Percentiles rank a stretch among this genome's conserved stretches.
Conservation (phyloP, 768 basidiomycete genomes). For the Rhizopogon rudus region DNA sequence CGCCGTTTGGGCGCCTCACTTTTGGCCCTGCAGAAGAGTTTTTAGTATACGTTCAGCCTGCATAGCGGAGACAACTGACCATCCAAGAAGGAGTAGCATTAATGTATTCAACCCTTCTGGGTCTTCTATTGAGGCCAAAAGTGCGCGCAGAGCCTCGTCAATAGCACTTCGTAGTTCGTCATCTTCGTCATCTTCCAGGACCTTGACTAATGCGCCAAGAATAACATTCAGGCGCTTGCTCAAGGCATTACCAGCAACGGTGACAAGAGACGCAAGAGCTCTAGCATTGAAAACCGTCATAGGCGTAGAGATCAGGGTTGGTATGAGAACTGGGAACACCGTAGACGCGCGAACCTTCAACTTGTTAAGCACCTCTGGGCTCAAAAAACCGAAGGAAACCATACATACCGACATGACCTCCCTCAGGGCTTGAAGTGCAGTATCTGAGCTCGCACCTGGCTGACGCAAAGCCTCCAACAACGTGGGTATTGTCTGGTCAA, state of each 20-base stretch:
- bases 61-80: conserved; percentile 45
- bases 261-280: conserved; percentile 85
- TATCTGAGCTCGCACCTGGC: conserved; percentile 91
- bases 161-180: conserved; percentile 70
- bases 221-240: conserved; percentile 80
- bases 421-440: conserved; percentile 85
- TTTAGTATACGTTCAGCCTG: background rate
- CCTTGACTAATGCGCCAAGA: conserved; percentile 73
- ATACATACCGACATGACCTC: conserved; percentile 88
- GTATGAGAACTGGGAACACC: conserved; percentile 96
- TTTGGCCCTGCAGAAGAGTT: conserved; percentile 61
- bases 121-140: conserved; percentile 78
- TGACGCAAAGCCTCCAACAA: conserved; percentile 88
- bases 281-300: conserved; percentile 95
- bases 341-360: conserved; percentile 83
- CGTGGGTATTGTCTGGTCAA: conserved; percentile 96
- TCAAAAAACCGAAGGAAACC: background rate
- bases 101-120: conserved; percentile 85
- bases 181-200: conserved; percentile 62
- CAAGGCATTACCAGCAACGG: conserved; percentile 88
- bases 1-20: conserved; percentile 65
- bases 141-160: conserved; percentile 66
- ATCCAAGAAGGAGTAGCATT: conserved; percentile 85
- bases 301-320: conserved; percentile 83
- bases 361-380: conserved; percentile 1